phyloP scores from a whole-genome alignment of 306 rosid genomes.

The Arachis stenosperma region DNA sequence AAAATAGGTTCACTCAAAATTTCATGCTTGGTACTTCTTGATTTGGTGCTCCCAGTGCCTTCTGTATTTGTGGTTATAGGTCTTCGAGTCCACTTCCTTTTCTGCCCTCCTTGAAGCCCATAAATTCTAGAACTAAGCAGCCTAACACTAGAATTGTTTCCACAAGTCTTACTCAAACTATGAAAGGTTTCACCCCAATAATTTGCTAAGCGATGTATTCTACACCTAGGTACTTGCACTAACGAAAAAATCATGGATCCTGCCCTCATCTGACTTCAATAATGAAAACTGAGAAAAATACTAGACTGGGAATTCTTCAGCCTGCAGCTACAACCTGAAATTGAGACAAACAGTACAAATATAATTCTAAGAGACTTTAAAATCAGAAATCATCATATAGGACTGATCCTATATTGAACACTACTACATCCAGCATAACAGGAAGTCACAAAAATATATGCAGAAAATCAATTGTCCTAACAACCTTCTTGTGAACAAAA shows the following conservation, averaged over 20 bases:
- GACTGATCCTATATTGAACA: conserved; percentile 15
- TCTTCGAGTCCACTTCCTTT: conserved; percentile 74
- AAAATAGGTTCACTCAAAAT: conserved; percentile 58
- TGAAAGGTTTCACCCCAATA: conserved; percentile 63
- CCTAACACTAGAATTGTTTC: conserved; percentile 51
- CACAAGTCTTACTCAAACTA: conserved; percentile 47
- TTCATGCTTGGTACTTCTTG: conserved; percentile 55
- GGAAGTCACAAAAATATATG: conserved; percentile 6
- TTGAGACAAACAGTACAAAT: conserved; percentile 22
- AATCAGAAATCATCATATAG: conserved; percentile 18
- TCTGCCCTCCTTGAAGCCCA: conserved; percentile 61
- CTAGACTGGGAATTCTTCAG: conserved; percentile 36
- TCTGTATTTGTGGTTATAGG: conserved; percentile 71
- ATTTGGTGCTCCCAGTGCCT: conserved; percentile 51
- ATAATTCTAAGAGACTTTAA: neutral
- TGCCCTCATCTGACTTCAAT: conserved; percentile 62
- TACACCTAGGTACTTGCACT: conserved; percentile 67
- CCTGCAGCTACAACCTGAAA: conserved; percentile 56
- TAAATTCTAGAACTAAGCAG: conserved; percentile 49
- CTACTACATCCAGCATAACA: conserved; percentile 6
- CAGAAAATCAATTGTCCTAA: conserved; percentile 5
- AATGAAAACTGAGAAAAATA: conserved; percentile 25
- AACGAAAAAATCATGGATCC: conserved; percentile 67
- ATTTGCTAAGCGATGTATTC: conserved; percentile 60
- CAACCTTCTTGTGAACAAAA: conserved; percentile 16